These are phyloP conservation scores for Phytopythium kandeliae DNA, from an alignment of 352 stramenopile species.

Conservation along the genomic window DNA sequence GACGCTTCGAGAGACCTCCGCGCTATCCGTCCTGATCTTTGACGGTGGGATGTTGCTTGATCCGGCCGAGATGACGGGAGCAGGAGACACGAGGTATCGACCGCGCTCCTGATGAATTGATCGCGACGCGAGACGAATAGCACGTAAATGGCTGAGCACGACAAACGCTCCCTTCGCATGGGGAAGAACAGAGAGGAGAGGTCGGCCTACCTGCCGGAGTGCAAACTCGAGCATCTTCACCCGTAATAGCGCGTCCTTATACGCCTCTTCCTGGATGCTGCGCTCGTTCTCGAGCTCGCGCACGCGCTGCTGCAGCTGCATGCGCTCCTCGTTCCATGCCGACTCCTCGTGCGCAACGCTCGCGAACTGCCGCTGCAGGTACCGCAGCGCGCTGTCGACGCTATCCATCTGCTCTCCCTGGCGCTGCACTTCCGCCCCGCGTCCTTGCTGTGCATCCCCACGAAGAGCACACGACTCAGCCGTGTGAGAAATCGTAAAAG, in stretches of 20 bases:
- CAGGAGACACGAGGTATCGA: slow-evolving; percentile 71
- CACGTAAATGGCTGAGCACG: too few species aligned
- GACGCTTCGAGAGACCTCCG: slow-evolving; percentile 43
- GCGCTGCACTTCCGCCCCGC: not conserved
- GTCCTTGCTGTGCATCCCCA: not conserved
- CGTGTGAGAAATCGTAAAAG: not conserved
- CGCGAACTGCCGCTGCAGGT: slow-evolving; percentile 79
- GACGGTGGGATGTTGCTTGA: slow-evolving; percentile 11
- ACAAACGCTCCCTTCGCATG: too few species aligned
- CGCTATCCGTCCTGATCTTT: slow-evolving; percentile 19
- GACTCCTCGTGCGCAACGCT: slow-evolving; percentile 73
- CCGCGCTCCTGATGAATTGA: slow-evolving; percentile 40
- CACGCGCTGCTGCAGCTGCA: slow-evolving; percentile 67
- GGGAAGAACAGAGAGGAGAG: too few species aligned
- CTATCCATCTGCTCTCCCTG: slow-evolving; percentile 51
- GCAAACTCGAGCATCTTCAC: slow-evolving; percentile 90
- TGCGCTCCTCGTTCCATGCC: slow-evolving; percentile 72
- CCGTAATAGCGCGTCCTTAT: slow-evolving; percentile 80
- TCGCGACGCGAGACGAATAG: too few species aligned
- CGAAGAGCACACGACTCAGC: too few species aligned
- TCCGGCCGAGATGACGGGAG: slow-evolving; percentile 46
- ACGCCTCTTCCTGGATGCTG: slow-evolving; percentile 71
- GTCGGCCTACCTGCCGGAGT: slow-evolving; percentile 58
- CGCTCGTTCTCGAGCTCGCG: slow-evolving; percentile 74
- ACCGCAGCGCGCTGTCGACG: slow-evolving; percentile 81